Evolutionary conservation across 805 yeast species (phyloP), one percentile per base, ranked within the genome.

Genomic region (Candida ulmi): DNA sequence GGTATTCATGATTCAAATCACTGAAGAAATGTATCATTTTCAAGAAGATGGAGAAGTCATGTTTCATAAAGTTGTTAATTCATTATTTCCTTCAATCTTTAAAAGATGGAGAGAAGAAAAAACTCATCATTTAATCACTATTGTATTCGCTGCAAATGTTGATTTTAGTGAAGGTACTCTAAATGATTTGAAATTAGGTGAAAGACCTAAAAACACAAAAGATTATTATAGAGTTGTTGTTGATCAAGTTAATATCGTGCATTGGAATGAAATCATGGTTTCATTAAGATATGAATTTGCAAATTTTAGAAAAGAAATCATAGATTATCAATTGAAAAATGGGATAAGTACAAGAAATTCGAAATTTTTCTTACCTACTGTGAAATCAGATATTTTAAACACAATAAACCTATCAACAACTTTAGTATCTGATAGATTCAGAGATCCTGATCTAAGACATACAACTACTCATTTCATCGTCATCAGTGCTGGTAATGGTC

Each of bases 1-100:
- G 41, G 75, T 87, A 13, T 84, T 90, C 36, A 68, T 93, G 45
- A 79, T 93, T 37, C 99, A 93, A 57, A 78, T 90, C 45, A 85
- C 97, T 1, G 74, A 83, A 30, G 99, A 93, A 54, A 93, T 93
- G 97, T 93, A 97, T 95, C 88, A 88, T 58, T 93, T 93, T 60
- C 98, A 93, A 61, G 96, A 90, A 54, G 84, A 84, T 48, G 99
- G 99, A 2, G 97, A 91, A 55, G 84, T 90, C 39, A 76, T 88
- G 76, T 91, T 91, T 58, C 91, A 90, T 58, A 87, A 88, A 60
- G 76, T 93, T 50, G 88, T 93, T 34, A 90, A 91, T 57, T 84
- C 95, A n/a, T 68, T 91, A 37, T 80, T 93, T 39, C 99, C 99
- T 0, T 83, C 81, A 43, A 81, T 91, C 28, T 88, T 93, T 58